Percentiles rank a stretch among this genome's conserved stretches.
phyloP scores from a whole-genome alignment of 2,329 filamentous ascomycete genomes.

The Trichoderma brevicompactum region DNA sequence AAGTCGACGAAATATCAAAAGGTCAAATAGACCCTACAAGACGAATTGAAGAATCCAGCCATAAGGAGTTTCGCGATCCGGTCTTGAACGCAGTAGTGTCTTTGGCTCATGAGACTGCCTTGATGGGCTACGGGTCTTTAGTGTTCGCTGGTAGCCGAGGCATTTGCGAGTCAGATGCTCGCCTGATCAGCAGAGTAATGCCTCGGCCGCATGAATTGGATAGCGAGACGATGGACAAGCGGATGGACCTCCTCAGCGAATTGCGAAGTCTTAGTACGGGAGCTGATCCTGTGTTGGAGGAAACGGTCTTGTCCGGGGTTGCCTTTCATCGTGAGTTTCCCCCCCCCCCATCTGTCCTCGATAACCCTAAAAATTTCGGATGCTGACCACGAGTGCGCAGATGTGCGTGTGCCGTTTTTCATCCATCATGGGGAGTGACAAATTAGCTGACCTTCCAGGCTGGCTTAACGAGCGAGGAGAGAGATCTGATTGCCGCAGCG shows the following conservation, averaged over 20 bases:
- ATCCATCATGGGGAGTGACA: no score
- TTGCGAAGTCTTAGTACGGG: slow-evolving; percentile 68
- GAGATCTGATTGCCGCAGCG: slow-evolving; percentile 70
- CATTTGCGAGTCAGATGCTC: slow-evolving; percentile 70
- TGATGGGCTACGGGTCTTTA: slow-evolving; percentile 70
- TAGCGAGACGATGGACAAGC: slow-evolving; percentile 55
- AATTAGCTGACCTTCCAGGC: slow-evolving; percentile 49
- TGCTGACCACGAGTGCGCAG: slow-evolving; percentile 33
- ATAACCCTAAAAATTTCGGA: background rate
- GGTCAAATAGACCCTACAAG: slow-evolving; percentile 48
- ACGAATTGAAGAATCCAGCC: slow-evolving; percentile 58
- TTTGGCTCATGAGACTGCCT: slow-evolving; percentile 69
- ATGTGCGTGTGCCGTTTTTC: slow-evolving; percentile 40
- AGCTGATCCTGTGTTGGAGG: slow-evolving; percentile 66
- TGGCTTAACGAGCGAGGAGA: slow-evolving; percentile 74
- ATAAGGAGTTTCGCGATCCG: slow-evolving; percentile 66
- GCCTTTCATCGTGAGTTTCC: slow-evolving; percentile 71
- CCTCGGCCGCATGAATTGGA: slow-evolving; percentile 55
- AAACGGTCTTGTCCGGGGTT: slow-evolving; percentile 68
- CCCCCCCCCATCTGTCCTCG: background rate
- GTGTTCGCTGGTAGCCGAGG: slow-evolving; percentile 74
- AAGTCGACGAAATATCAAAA: slow-evolving; percentile 42
- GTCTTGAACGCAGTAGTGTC: slow-evolving; percentile 73
- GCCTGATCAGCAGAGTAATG: slow-evolving; percentile 69
- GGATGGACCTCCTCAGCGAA: slow-evolving; percentile 68